Evolutionary conservation across 768 basidiomycete genomes (phyloP), one percentile per base, ranked within the genome.

Genomic region (Amanita pseudoporphyria): DNA sequence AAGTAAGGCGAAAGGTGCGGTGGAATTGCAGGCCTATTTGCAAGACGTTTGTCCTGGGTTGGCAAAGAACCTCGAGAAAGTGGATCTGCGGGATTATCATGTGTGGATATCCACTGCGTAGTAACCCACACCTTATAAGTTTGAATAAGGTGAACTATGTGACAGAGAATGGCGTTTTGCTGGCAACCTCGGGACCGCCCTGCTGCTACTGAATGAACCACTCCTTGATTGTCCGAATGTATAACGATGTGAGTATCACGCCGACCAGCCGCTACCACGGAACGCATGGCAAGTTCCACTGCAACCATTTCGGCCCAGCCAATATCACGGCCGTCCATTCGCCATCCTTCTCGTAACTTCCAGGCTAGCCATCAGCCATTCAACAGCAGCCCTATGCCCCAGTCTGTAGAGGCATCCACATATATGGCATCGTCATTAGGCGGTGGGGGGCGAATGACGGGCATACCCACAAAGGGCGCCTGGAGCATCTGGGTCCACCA

Each of bases 251-350:
- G 65, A 6, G 54, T 53, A 18, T 66, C 46, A 0, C n/a, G 24
- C 12, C 57, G 53, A 3, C 59, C 57, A 0, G 51, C 39, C 0
- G 60, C 49, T 5, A 67, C 47, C 2, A 67, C 41, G 0, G 64
- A 53, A 1, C 55, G 55, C 0, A 69, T 18, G 0, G 65, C 69
- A 0, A 72, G 52, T 47, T 71, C 70, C 1, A 69, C 57, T 0
- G 67, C 71, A 1, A 70, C 60, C 58, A 71, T 67, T 51, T 73
- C 71, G 0, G 64, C 72, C 71, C 72, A 73, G 0, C 68, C 68
- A 5, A 71, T 68, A 10, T 66, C 56, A 0, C 62, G 53, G 1
- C 57, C 60, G 7, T 64, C 54, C 1, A 45, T 21, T 10, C 54
- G 53, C 66, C 67, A 68, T 0, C 58, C 57, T 0, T 22, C 26